A percentile compares a stretch with the other conserved stretches of the same genome.
Evolutionary conservation across 176 grass and related monocot species (phyloP).

Genomic region (Aegilops longissima): DNA sequence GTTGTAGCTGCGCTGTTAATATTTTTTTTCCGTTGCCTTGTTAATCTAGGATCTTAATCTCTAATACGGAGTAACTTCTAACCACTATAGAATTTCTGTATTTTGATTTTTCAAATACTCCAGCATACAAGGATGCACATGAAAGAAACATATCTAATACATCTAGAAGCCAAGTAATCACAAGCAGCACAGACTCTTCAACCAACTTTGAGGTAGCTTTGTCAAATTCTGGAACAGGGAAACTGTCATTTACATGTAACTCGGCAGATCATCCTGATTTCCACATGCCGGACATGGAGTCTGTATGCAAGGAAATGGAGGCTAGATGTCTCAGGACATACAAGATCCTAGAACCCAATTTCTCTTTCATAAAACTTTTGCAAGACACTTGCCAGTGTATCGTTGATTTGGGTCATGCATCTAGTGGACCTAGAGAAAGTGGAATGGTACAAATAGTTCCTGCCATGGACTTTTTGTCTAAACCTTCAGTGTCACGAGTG

Average conservation of each 20-base stretch:
- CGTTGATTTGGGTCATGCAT: constrained; percentile 53
- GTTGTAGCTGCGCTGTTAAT: background rate
- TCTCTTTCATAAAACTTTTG: constrained; percentile 74
- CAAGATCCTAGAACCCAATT: constrained; percentile 55
- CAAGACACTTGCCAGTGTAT: constrained; percentile 65
- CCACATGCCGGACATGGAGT: constrained; percentile 48
- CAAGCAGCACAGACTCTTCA: constrained; percentile 16
- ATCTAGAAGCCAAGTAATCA: constrained; percentile 15
- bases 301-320: constrained; percentile 64
- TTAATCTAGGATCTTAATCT: constrained; percentile 2
- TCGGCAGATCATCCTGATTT: constrained; percentile 52
- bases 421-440: constrained; percentile 35
- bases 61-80: constrained; percentile 7
- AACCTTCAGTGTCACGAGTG: constrained; percentile 7
- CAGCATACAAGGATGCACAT: constrained; percentile 8
- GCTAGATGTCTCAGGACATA: constrained; percentile 59
- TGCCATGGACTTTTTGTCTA: background rate
- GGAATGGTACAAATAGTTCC: constrained; percentile 36
- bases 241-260: constrained; percentile 57
- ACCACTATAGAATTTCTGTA: background rate
- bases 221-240: constrained; percentile 44
- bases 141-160: background rate
- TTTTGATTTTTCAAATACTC: constrained; percentile 3
- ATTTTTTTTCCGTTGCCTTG: background rate
- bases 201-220: constrained; percentile 58